Base-by-base conservation (phyloP, 2,329 filamentous ascomycete genomes). In the Neonectria punicea region DNA sequence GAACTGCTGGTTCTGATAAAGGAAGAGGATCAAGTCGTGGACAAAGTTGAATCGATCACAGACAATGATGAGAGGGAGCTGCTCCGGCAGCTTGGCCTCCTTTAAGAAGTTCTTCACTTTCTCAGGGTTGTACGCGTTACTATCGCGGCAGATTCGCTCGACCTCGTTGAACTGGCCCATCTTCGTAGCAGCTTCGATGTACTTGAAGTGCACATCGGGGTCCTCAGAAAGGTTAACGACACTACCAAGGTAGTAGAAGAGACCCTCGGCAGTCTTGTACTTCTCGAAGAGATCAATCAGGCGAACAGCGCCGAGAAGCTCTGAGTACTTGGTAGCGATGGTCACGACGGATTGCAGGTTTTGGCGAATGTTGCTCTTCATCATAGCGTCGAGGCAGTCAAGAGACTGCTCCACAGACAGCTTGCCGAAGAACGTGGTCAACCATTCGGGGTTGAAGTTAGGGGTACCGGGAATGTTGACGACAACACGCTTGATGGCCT, bases 41-140 rank as follows among this genome's bases (percentile, higher is more conserved):
- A 98, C 93, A 76, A 99, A 97, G 84, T 98, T 97, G 87, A 97
- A 98, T n/a, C 95, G 93, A 78, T 99, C 96, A 82, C 97, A 99
- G 64, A 99, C 94, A 73, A 98, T 98, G 82, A 99, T 99, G 59
- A 99, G 85, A 47, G 96, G 96, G 47, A 99, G 87, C 82, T 98
- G 95, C 80, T 99, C 96, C 2, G 91, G 90, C 49, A 99, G 85
- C 71, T 91, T 92, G 59, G 96, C 95, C 79, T 99, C 97, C 84
- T 99, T 99, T 67, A 99, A 85, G 88, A 98, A 99, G 84, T 99
- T 99, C 87, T 98, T 98, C 63, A 98, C 93, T 85, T 97, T 97
- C 81, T 98, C 94, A 0, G 94, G 87, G 79, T 98, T 95, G 82
- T 94, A 95, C 76, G 87, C 87, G 79, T 92, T 94, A 86, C 92